Evolutionary conservation across 371 early-diverging fungal species (phyloP), one percentile per base, ranked within the genome.

Genomic region (Apophysomyces elegans): DNA sequence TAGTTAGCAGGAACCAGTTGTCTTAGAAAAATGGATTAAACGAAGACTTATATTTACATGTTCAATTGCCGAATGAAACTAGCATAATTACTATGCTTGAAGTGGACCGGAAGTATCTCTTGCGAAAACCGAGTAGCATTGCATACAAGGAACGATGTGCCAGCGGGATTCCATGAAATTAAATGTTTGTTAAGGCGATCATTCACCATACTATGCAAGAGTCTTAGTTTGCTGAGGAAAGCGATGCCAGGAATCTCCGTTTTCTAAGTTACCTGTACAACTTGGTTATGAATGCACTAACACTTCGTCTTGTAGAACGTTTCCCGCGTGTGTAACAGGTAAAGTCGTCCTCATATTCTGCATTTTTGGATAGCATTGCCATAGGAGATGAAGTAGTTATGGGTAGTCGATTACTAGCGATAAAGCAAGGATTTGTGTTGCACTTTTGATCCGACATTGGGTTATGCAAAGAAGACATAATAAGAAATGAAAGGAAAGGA

Each of bases 1-100:
- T 75, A 80, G 78, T n/a, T 13, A 61, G 16, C 16, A 9, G 21
- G 58, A 18, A 32, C 54, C 4, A 39, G 13, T 56, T 59, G 11
- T 13, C 12, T 41, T 60, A 2, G 21, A 62, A 45, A 35, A 35
- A 62, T 9, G 36, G 3, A 58, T n/a, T 2, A 8, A 14, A 13
- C 5, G 32, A 54, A n/a, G 12, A 56, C 12, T 5, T 2, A 84
- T 85, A 18, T 93, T 70, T 93, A 89, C 87, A 91, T 91, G 67
- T 94, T 94, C 8, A 94, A 80, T 72, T 93, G 94, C 26, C 94
- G 81, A 2, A 93, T 91, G 84, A 94, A 94, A 37, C 87, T 87
- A 26, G 88, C 85, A 66, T 91, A 88, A 72, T 94, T 94, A 60
- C 79, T 81, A 75, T 95, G 95, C 73, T 95, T 95, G 70, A 95